A percentile compares a stretch with the other conserved stretches of the same genome.
phyloP scores from a whole-genome alignment of 176 grass and related monocot species.

The barley (Hordeum vulgare) region MorexV3_pseudomolecules_assembly NC_058519.1:482305873-482306372 shows the following conservation, averaged over 20 bases:
- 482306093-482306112: no score
- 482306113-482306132: neutral
- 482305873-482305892: neutral
- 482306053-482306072: neutral
- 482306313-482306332: neutral
- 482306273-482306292: neutral
- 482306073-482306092: no score
- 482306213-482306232: neutral
- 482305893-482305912: no score
- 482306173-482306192: neutral
- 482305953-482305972: no score
- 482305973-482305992: no score
- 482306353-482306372: neutral
- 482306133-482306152: neutral
- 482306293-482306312: neutral
- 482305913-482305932: no score
- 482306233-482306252: neutral
- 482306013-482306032: accelerated
- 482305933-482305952: no score
- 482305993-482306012: no score
- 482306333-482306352: neutral
- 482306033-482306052: neutral
- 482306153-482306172: neutral
- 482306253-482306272: neutral
- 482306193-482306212: neutral